phyloP scores from a whole-genome alignment of 305 asterid species.

The Stenogyne calaminthoides region DNA sequence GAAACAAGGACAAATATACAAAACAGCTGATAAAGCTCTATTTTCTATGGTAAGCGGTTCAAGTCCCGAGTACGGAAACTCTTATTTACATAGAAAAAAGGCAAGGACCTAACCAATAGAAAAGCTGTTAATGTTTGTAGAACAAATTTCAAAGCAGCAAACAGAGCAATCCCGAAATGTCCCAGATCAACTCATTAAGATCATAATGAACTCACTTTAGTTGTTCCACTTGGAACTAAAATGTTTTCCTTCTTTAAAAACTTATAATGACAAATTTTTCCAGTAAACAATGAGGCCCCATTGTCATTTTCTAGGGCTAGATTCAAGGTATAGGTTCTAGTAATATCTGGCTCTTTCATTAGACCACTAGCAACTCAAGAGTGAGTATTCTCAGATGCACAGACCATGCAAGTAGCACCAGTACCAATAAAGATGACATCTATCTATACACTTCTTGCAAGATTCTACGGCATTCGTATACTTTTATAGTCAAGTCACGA shows the following conservation, averaged over 20 bases:
- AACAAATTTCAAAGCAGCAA: not conserved
- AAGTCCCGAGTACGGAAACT: not conserved
- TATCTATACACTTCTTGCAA: slow-evolving; percentile 13
- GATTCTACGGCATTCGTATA: slow-evolving; percentile 8
- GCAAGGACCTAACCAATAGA: slow-evolving; percentile 5
- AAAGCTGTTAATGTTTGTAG: not conserved
- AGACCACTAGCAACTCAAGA: slow-evolving; percentile 12
- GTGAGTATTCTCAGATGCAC: slow-evolving; percentile 1
- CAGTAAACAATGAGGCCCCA: not conserved
- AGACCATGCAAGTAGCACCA: slow-evolving; percentile 4
- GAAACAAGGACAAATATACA: slow-evolving; percentile 19
- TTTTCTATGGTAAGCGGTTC: not conserved
- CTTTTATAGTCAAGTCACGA: slow-evolving; percentile 12
- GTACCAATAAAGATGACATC: slow-evolving; percentile 24
- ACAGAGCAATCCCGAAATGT: not conserved
- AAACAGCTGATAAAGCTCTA: slow-evolving; percentile 17
- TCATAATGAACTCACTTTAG: slow-evolving; percentile 12
- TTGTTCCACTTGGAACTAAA: slow-evolving; percentile 10
- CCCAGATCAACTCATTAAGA: not conserved
- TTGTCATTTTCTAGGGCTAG: not conserved
- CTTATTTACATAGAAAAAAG: not conserved
- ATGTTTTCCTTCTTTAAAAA: not conserved
- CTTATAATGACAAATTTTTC: not conserved
- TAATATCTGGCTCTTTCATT: slow-evolving; percentile 13
- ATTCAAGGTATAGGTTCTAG: slow-evolving; percentile 16